A percentile compares a stretch with the other conserved stretches of the same genome.
Conservation (phyloP, 345 rosid genomes). For the Heritiera littoralis region DNA sequence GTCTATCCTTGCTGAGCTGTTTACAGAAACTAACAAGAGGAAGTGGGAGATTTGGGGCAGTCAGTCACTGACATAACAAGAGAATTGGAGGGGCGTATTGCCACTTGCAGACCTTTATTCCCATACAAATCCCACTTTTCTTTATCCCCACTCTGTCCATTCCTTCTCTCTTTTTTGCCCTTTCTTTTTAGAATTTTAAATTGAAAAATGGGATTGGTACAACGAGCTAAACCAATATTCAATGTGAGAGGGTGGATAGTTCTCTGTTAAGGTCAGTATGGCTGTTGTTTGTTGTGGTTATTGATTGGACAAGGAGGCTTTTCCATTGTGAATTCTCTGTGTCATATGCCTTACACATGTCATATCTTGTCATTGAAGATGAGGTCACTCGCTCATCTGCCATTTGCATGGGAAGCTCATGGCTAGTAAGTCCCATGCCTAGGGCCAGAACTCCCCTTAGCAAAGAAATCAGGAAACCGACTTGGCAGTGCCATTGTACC, state of each 20-base stretch:
- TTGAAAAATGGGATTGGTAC: no score
- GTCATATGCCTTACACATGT: neutral
- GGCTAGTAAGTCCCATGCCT: neutral
- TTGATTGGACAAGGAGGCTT: neutral
- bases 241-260: neutral
- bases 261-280: neutral
- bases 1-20: conserved; percentile 18
- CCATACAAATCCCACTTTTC: neutral
- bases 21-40: conserved; percentile 12
- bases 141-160: conserved; percentile 4
- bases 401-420: conserved; percentile 9
- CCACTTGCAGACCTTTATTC: conserved; percentile 13
- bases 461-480: neutral
- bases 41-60: neutral
- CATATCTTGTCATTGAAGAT: neutral
- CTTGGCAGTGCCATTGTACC: neutral
- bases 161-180: neutral
- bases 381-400: neutral
- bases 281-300: neutral
- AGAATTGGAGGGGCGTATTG: neutral
- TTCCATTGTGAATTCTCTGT: neutral
- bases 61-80: conserved; percentile 10
- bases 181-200: neutral
- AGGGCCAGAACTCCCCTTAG: neutral
- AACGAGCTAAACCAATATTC: neutral